Evolutionary conservation across 2,329 filamentous ascomycete genomes (phyloP).

Genomic region (Pyrenochaeta sp.): DNA sequence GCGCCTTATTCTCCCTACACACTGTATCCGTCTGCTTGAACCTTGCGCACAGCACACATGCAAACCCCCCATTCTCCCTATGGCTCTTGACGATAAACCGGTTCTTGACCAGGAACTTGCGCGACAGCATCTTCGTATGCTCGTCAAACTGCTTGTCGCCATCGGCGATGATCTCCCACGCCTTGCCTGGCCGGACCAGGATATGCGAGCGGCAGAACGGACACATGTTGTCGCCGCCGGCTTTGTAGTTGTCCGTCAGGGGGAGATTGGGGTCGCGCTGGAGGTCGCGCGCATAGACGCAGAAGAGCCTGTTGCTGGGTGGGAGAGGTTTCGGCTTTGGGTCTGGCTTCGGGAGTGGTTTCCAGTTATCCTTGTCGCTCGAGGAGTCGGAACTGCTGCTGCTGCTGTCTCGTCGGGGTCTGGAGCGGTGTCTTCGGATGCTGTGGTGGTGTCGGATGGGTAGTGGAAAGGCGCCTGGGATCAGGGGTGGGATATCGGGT

Average conservation of each 20-base stretch:
- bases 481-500: slow-evolving; percentile 11
- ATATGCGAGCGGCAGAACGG: slow-evolving; percentile 36
- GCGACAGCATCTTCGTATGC: slow-evolving; percentile 5
- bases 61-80: slow-evolving; percentile 35
- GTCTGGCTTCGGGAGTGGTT: slow-evolving; percentile 7
- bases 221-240: slow-evolving; percentile 32
- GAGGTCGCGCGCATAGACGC: slow-evolving; percentile 41
- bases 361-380: slow-evolving; percentile 1
- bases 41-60: slow-evolving; percentile 38
- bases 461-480: slow-evolving; percentile 27
- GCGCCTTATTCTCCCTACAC: slow-evolving; percentile 26
- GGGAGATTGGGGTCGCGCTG: slow-evolving; percentile 29
- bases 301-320: slow-evolving; percentile 30
- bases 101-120: slow-evolving; percentile 33
- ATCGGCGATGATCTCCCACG: slow-evolving; percentile 39
- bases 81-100: slow-evolving; percentile 45
- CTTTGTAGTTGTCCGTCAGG: slow-evolving; percentile 31
- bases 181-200: slow-evolving; percentile 26
- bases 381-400: slow-evolving; percentile 12
- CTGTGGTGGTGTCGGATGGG: slow-evolving; percentile 7
- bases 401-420: too few species aligned
- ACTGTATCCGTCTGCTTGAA: slow-evolving; percentile 36
- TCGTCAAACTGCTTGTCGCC: slow-evolving; percentile 11
- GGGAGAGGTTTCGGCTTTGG: slow-evolving; percentile 9
- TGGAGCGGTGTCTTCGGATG: slow-evolving; percentile 1